These are phyloP conservation scores for Saccharomycopsis babjevae DNA, from an alignment of 805 yeast species.

Conservation along the genomic window DNA sequence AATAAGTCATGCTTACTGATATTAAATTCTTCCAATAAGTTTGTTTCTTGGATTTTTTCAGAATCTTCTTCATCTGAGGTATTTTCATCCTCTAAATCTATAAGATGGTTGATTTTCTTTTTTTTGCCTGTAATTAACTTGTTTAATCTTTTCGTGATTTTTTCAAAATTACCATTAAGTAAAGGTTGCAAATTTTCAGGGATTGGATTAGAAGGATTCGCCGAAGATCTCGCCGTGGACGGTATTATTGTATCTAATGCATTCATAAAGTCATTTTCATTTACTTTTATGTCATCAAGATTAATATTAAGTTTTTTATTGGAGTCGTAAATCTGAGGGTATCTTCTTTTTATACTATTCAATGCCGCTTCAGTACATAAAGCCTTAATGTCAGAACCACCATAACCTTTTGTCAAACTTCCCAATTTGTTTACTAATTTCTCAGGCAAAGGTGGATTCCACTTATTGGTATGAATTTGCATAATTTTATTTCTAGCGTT, in stretches of 20 bases:
- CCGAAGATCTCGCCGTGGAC: conserved; percentile 78
- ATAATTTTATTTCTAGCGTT: conserved; percentile 72
- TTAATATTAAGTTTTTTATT: conserved; percentile 64
- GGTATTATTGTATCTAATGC: conserved; percentile 86
- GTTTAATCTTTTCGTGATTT: conserved; percentile 39
- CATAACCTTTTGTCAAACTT: conserved; percentile 82
- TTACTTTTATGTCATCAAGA: conserved; percentile 60
- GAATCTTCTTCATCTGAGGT: conserved; percentile 22
- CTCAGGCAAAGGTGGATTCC: conserved; percentile 65
- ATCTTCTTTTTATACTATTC: conserved; percentile 80
- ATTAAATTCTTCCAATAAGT: conserved; percentile 38
- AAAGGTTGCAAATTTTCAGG: conserved; percentile 66
- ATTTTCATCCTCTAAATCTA: not conserved
- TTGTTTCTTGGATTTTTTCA: conserved; percentile 3
- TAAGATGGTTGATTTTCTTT: conserved; percentile 17
- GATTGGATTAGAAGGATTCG: conserved; percentile 63
- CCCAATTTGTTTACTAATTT: conserved; percentile 61
- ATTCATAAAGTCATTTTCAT: conserved; percentile 73
- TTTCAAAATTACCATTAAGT: conserved; percentile 39
- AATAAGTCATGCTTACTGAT: conserved; percentile 58
- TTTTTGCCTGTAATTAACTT: conserved; percentile 42
- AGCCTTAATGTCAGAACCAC: conserved; percentile 95
- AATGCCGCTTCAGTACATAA: conserved; percentile 93
- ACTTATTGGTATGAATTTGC: conserved; percentile 75
- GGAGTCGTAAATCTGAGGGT: conserved; percentile 83